Conservation (phyloP, 179 eudicot species). For the Vitellaria paradoxa region DNA sequence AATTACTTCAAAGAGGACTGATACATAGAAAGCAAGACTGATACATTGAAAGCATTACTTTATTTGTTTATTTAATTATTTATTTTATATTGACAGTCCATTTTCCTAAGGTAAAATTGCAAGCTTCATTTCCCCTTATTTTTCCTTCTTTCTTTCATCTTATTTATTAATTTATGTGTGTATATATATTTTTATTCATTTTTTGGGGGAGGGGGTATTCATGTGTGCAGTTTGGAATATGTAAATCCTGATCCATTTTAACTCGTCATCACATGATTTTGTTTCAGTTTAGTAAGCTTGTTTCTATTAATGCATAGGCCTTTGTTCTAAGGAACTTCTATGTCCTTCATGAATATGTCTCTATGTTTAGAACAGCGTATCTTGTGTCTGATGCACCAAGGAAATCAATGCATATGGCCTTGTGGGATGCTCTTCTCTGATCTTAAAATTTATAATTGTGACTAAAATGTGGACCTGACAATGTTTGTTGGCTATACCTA, state of each 20-base stretch:
- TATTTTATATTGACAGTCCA: no score
- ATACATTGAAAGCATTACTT: not conserved
- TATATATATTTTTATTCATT: not conserved
- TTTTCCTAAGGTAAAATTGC: no score
- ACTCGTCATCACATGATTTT: no score
- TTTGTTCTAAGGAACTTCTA: no score
- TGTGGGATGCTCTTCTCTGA: not conserved
- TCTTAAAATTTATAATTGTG: no score
- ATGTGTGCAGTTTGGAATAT: no score
- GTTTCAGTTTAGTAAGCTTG: no score
- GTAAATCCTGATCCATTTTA: no score
- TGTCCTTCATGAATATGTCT: not conserved
- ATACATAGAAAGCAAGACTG: no score
- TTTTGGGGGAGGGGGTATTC: no score
- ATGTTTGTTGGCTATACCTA: not conserved
- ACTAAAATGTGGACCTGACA: not conserved
- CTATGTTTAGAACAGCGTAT: not conserved
- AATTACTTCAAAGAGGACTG: not conserved
- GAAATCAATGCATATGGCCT: constrained; percentile 3
- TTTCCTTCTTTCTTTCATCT: not conserved
- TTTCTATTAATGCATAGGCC: no score
- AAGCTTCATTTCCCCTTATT: no score
- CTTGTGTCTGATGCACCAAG: not conserved
- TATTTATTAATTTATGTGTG: not conserved
- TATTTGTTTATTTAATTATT: not conserved